Percentiles rank a stretch among this genome's conserved stretches.
Conservation (phyloP, 805 yeast genomes). For the Starmera amethionina region DNA sequence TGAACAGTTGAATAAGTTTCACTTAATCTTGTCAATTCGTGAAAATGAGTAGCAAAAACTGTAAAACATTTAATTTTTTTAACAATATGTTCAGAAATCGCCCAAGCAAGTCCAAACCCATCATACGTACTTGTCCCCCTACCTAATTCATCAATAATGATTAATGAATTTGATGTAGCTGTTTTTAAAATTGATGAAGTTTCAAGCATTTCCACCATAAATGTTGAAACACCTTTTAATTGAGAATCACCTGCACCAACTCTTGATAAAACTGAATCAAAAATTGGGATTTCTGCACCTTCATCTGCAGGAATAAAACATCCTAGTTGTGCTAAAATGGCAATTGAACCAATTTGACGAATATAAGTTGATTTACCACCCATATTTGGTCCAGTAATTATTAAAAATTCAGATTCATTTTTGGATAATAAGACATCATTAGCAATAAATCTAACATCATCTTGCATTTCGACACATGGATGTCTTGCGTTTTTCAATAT, state of each 20-base stretch:
- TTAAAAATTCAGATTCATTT: slow-evolving; percentile 54
- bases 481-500: slow-evolving; percentile 74
- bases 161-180: slow-evolving; percentile 69
- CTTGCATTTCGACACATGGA: slow-evolving; percentile 90
- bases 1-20: slow-evolving; percentile 53
- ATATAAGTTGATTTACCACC: slow-evolving; percentile 95
- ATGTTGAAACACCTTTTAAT: slow-evolving; percentile 91
- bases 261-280: slow-evolving; percentile 88
- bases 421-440: slow-evolving; percentile 71
- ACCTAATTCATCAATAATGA: slow-evolving; percentile 91
- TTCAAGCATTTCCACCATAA: slow-evolving; percentile 94
- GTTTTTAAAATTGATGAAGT: slow-evolving; percentile 79
- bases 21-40: slow-evolving; percentile 79
- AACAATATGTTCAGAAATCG: slow-evolving; percentile 82
- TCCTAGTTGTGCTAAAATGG: slow-evolving; percentile 83
- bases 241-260: slow-evolving; percentile 99
- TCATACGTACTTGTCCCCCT: slow-evolving; percentile 77
- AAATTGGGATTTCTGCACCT: slow-evolving; percentile 64
- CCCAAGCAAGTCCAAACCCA: slow-evolving; percentile 97
- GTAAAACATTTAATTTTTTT: slow-evolving; percentile 65
- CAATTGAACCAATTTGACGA: slow-evolving; percentile 80
- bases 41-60: slow-evolving; percentile 95
- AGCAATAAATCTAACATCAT: slow-evolving; percentile 81
- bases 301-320: slow-evolving; percentile 75
- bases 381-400: slow-evolving; percentile 96